A percentile compares a stretch with the other conserved stretches of the same genome.
Conservation (phyloP, 495 filamentous ascomycete species). For the Penicillium tannophilum region DNA sequence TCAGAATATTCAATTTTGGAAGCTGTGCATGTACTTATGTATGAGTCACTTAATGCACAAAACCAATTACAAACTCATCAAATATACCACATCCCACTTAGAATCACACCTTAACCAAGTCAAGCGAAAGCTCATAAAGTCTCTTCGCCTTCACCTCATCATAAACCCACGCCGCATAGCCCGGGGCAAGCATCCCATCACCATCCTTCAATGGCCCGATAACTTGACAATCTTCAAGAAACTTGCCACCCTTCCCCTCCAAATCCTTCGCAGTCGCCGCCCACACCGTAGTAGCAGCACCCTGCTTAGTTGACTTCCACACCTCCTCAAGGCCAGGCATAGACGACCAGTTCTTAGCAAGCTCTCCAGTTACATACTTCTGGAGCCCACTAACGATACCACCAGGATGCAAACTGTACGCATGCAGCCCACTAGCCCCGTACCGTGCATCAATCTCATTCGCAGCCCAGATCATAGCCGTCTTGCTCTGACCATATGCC, state of each 20-base stretch:
- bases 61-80: too few species aligned
- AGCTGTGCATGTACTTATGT: too few species aligned
- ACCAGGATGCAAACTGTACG: constrained; percentile 41
- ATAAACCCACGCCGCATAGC: too few species aligned
- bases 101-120: too few species aligned
- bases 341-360: constrained; percentile 13
- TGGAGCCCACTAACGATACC: constrained; percentile 24
- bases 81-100: too few species aligned
- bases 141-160: too few species aligned
- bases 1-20: too few species aligned
- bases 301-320: constrained; percentile 34
- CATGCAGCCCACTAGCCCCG: constrained; percentile 38
- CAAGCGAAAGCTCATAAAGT: too few species aligned
- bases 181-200: too few species aligned
- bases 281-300: constrained; percentile 44
- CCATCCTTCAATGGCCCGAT: too few species aligned
- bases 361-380: constrained; percentile 9
- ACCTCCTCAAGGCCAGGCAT: constrained; percentile 3
- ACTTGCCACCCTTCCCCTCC: constrained; percentile 42
- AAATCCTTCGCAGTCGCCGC: constrained; percentile 41
- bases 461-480: constrained; percentile 39
- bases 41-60: too few species aligned
- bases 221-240: constrained; percentile 34
- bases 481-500: constrained; percentile 38
- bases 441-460: constrained; percentile 44